These are phyloP conservation scores for Cymbopogon citratus DNA, from an alignment of 176 grass and related monocot genomes.

Conservation along the genomic window DNA sequence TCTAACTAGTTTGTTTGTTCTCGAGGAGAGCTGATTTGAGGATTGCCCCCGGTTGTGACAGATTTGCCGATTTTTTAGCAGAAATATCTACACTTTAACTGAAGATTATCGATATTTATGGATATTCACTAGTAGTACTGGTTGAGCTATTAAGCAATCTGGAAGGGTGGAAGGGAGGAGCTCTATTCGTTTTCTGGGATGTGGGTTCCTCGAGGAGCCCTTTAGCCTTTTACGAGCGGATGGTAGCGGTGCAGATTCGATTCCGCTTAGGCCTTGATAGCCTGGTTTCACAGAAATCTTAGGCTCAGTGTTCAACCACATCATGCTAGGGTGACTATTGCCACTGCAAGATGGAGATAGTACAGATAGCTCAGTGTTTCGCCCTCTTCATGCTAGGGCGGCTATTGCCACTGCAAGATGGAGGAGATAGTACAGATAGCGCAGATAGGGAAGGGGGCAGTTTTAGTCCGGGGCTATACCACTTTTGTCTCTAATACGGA, in stretches of 20 bases:
- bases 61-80: background rate
- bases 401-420: background rate
- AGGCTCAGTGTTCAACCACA: background rate
- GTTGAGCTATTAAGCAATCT: conserved; percentile 6
- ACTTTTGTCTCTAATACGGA: background rate
- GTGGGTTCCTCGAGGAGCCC: background rate
- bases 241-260: background rate
- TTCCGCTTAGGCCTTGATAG: background rate
- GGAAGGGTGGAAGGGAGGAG: background rate
- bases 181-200: background rate
- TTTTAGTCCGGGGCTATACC: background rate
- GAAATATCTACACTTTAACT: background rate
- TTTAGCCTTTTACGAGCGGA: background rate
- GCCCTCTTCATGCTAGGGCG: background rate
- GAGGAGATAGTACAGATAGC: background rate
- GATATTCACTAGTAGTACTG: background rate
- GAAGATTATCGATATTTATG: background rate
- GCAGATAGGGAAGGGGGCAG: background rate
- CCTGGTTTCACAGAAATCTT: background rate
- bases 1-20: background rate
- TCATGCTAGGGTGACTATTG: background rate
- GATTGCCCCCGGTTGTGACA: background rate
- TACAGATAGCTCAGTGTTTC: background rate
- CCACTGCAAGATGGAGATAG: background rate
- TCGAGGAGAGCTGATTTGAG: background rate